Evolutionary conservation across 305 asterid genomes (phyloP).

Genomic region (Salvia sclarea): DNA sequence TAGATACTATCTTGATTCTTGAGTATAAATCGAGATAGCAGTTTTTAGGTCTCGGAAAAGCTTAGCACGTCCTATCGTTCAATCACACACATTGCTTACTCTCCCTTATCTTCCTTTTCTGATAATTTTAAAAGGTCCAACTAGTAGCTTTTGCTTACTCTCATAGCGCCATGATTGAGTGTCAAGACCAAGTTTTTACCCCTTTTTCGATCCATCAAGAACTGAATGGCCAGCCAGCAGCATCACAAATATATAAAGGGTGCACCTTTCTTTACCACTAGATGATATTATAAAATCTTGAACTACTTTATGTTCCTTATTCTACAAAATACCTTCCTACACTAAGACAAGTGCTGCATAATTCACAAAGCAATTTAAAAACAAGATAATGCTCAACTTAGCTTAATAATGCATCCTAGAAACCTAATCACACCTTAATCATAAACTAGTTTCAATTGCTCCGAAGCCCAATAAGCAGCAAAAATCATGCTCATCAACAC

Average conservation of each 20-base stretch:
- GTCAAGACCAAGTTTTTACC: neutral
- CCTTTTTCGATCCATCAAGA: neutral
- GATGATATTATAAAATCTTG: neutral
- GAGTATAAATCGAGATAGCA: neutral
- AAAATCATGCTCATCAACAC: conserved; percentile 18
- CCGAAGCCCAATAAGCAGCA: conserved; percentile 23
- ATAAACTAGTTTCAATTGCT: neutral
- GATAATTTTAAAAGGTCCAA: neutral
- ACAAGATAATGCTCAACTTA: neutral
- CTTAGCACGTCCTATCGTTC: neutral
- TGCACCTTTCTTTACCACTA: neutral
- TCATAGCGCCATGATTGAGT: neutral
- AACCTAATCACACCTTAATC: neutral
- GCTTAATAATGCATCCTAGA: neutral
- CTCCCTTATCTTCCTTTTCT: neutral
- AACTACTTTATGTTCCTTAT: neutral
- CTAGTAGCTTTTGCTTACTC: neutral
- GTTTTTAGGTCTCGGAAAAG: neutral
- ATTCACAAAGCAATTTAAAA: neutral
- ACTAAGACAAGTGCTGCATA: neutral
- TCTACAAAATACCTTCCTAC: neutral
- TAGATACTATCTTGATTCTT: neutral
- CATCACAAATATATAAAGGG: neutral
- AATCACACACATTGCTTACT: neutral
- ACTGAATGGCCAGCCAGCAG: neutral